Conservation (phyloP, 768 basidiomycete genomes). For the Boletellus emodensis region DNA sequence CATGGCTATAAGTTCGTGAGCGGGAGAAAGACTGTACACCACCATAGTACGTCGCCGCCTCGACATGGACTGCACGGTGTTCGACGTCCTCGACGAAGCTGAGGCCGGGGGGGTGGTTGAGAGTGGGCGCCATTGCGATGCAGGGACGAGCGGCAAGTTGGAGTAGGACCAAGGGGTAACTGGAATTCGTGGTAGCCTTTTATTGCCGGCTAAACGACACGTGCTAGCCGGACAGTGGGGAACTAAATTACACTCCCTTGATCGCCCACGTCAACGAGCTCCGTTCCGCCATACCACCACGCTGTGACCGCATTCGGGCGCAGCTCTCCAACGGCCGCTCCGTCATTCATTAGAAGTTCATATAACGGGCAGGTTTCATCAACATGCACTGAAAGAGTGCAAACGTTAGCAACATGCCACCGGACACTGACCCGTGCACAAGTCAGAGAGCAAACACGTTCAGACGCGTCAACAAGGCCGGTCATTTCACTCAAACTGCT, state of each 20-base stretch:
- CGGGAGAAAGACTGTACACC: conserved; percentile 75
- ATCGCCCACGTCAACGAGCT: neutral
- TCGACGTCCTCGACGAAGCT: conserved; percentile 63
- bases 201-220: neutral
- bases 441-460: conserved; percentile 21
- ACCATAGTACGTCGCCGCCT: conserved; percentile 81
- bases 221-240: neutral
- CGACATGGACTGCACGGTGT: conserved; percentile 49
- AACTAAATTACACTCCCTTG: no score
- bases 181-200: conserved; percentile 7
- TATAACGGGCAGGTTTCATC: neutral
- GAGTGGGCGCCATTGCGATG: conserved; percentile 55
- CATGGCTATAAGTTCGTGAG: conserved; percentile 84
- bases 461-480: conserved; percentile 14
- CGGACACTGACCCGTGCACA: neutral
- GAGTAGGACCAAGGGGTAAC: conserved; percentile 12
- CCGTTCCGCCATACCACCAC: neutral
- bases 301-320: no score
- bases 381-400: neutral
- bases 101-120: conserved; percentile 61
- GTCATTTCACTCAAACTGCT: conserved; percentile 21
- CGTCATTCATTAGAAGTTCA: no score
- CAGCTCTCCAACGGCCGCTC: no score
- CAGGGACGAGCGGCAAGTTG: neutral
- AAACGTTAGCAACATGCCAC: conserved; percentile 6